Conservation (phyloP, 352 stramenopile genomes). For the Blastocystis sp. region DNA sequence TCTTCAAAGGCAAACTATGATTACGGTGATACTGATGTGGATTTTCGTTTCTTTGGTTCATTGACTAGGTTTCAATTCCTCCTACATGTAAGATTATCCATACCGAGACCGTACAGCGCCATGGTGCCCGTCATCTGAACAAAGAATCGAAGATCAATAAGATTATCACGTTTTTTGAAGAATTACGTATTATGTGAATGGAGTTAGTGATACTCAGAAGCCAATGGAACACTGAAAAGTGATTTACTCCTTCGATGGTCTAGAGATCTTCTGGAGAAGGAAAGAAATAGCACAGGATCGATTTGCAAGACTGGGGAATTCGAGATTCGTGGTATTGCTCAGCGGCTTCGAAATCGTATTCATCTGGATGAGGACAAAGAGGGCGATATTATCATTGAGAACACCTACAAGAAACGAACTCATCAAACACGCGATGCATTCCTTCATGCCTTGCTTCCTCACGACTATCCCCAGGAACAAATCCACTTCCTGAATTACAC, state of each 20-base stretch:
- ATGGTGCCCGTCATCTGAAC: slow-evolving; percentile 55
- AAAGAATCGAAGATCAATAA: slow-evolving; percentile 35
- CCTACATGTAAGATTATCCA: slow-evolving; percentile 46
- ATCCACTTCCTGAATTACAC: neutral
- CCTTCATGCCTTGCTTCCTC: slow-evolving; percentile 5
- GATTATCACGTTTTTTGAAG: neutral
- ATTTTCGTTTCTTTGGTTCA: neutral
- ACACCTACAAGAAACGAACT: slow-evolving; percentile 43
- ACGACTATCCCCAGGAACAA: neutral
- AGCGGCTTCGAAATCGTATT: slow-evolving; percentile 6
- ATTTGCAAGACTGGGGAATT: slow-evolving; percentile 46
- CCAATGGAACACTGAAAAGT: neutral
- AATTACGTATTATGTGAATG: neutral
- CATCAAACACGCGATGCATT: slow-evolving; percentile 54
- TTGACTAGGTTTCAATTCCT: neutral
- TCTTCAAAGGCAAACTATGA: slow-evolving; percentile 64
- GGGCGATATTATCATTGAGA: slow-evolving; percentile 41
- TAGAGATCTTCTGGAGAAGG: neutral
- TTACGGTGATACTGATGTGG: slow-evolving; percentile 7
- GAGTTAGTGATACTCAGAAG: neutral
- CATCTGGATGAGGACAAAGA: neutral
- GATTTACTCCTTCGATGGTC: slow-evolving; percentile 10
- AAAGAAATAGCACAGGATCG: neutral
- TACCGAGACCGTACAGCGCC: slow-evolving; percentile 49
- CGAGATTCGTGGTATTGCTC: slow-evolving; percentile 39